Conservation (phyloP, 2,329 filamentous ascomycete genomes). For the Cadophora sp. region DNA sequence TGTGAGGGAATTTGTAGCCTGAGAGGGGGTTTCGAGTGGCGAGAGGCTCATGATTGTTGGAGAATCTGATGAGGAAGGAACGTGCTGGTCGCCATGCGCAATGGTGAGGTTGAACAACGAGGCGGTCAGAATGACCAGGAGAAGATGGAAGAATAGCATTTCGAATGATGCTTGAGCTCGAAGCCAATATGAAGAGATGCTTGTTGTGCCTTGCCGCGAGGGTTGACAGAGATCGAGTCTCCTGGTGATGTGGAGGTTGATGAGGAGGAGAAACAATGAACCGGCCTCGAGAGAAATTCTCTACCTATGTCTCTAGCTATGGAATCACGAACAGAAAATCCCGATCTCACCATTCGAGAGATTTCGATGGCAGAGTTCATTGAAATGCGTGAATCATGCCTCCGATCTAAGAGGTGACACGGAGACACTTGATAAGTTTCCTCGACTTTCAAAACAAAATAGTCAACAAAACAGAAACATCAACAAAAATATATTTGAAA, state of each 20-base stretch:
- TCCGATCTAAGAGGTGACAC: neutral
- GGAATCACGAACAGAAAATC: neutral
- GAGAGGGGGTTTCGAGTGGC: neutral
- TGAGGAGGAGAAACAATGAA: neutral
- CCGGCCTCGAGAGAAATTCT: neutral
- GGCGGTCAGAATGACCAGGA: neutral
- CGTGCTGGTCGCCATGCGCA: neutral
- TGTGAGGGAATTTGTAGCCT: too few species aligned
- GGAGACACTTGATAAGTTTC: neutral
- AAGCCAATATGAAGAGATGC: neutral
- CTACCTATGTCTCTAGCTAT: neutral
- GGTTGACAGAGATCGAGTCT: neutral
- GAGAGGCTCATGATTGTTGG: too few species aligned
- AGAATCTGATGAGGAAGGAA: neutral
- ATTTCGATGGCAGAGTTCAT: neutral
- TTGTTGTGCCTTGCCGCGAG: neutral
- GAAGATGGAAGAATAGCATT: neutral
- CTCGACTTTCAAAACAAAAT: neutral
- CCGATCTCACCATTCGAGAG: neutral
- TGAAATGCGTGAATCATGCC: neutral
- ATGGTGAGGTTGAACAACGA: neutral
- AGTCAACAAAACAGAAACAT: neutral
- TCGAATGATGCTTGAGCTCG: neutral
- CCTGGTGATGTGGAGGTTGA: neutral
- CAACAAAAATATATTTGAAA: neutral